These are phyloP conservation scores for Raffaelea arxii DNA, from an alignment of 2,329 filamentous ascomycete genomes.

Conservation along the genomic window DNA sequence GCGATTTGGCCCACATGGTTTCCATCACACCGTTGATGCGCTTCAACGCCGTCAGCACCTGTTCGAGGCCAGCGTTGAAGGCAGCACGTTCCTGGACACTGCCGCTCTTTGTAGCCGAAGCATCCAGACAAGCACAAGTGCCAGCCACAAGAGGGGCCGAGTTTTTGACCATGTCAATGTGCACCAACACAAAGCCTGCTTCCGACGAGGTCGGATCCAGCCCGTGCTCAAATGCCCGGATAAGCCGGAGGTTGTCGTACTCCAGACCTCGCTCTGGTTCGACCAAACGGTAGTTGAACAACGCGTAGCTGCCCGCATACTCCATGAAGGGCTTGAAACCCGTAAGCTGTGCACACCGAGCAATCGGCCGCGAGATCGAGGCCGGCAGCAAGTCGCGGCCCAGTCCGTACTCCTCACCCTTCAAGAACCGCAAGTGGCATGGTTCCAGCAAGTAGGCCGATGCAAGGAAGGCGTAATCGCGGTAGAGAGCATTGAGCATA, in stretches of 20 bases:
- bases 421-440: conserved; percentile 66
- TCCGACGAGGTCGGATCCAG: conserved; percentile 81
- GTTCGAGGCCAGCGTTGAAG: conserved; percentile 55
- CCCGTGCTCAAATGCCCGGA: conserved; percentile 85
- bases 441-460: conserved; percentile 87
- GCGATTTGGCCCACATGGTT: conserved; percentile 79
- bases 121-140: conserved; percentile 56
- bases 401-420: conserved; percentile 67
- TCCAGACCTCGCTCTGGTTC: conserved; percentile 47
- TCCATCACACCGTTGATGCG: conserved; percentile 77
- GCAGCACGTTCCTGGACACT: conserved; percentile 24
- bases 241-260: conserved; percentile 65
- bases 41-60: conserved; percentile 53
- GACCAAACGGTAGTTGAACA: conserved; percentile 56
- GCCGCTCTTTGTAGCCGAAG: too few relatives aligned
- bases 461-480: conserved; percentile 85
- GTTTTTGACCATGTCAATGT: conserved; percentile 90
- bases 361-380: conserved; percentile 71
- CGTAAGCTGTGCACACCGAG: conserved; percentile 67
- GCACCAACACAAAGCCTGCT: conserved; percentile 90
- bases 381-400: conserved; percentile 64
- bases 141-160: conserved; percentile 70
- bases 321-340: conserved; percentile 92
- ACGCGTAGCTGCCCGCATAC: conserved; percentile 60
- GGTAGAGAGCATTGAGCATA: conserved; percentile 75